Evolutionary conservation across 2,329 filamentous ascomycete genomes (phyloP), one percentile per base, ranked within the genome.

Genomic region (Diaporthe ampelina): DNA sequence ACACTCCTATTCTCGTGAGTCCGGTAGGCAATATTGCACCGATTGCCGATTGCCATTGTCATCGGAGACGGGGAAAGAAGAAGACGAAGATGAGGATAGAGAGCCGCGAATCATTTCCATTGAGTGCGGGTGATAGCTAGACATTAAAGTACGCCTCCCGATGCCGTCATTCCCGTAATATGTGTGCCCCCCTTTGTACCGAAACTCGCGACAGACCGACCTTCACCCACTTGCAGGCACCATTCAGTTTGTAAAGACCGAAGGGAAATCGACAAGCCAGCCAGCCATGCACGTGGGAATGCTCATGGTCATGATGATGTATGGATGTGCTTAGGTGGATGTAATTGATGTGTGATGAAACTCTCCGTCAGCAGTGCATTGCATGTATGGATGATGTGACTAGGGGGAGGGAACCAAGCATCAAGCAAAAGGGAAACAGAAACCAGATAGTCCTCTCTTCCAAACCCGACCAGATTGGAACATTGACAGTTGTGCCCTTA

Each of bases 301-400:
- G 63, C 63, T 68, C 63, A 15, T 68, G 63, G 32, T 54, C 63
- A 68, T 45, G 26, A 35, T 65, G 45, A 54, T n/a, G 63, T 68
- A 37, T 54, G 29, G 11, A 17, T 54, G 45, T 35, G 45, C 54
- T 52, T 37, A 35, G 37, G 32, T 7, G 21, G 11, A 21, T 54
- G 29, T 37, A 24, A 15, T n/a, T 37, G 63, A 54, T 4, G 52
- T 29, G 4, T 52, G 17, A 50, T 29, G 1, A 24, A 19, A 19
- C n/a, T 13, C 32, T 32, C 32, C 32, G 40, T 54, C n/a, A 11
- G 19, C 17, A 52, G 63, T 15, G 45, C 4, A 21, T 45, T 13
- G 35, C 26, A 52, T 67, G 45, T 37, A 52, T 37, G 45, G 17
- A 67, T 52, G 61, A 52, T 37, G 45, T 26, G 35, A 32, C n/a